Conservation (phyloP, 257 asterid genomes). For the Gentiana dahurica region DNA sequence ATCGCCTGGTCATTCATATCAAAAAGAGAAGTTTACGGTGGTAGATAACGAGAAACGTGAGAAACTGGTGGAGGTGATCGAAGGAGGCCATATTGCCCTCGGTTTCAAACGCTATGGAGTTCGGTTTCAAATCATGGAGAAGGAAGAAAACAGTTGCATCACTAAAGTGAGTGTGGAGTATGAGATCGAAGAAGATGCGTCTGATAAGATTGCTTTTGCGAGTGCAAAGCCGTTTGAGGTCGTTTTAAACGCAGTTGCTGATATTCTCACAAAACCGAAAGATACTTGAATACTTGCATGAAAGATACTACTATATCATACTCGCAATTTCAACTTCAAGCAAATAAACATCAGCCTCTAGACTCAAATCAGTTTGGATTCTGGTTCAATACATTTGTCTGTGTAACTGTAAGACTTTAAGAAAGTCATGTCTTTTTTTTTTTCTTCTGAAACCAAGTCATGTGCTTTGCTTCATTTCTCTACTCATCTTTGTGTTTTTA, state of each 20-base stretch:
- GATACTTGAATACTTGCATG: background rate
- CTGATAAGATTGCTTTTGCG: conserved; percentile 31
- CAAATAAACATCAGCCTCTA: too few relatives aligned
- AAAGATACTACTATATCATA: too few relatives aligned
- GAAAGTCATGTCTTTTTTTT: too few relatives aligned
- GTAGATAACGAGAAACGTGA: conserved; percentile 40
- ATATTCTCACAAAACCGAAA: conserved; percentile 9
- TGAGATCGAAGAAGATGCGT: conserved; percentile 35
- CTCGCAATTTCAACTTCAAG: too few relatives aligned
- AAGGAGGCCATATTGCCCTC: conserved; percentile 49
- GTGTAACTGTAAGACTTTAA: too few relatives aligned
- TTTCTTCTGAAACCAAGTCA: too few relatives aligned
- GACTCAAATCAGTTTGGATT: too few relatives aligned
- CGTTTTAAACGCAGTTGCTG: conserved; percentile 33
- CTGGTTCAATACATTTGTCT: too few relatives aligned
- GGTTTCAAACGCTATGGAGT: conserved; percentile 38
- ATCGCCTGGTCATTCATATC: conserved; percentile 16
- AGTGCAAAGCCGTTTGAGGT: conserved; percentile 27
- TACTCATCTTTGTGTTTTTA: too few relatives aligned
- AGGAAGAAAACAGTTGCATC: conserved; percentile 35
- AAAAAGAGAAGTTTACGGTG: conserved; percentile 52
- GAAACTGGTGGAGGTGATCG: conserved; percentile 43
- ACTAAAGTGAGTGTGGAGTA: conserved; percentile 43
- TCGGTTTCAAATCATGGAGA: conserved; percentile 37
- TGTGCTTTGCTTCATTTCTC: too few relatives aligned